Conservation (phyloP, 2,329 filamentous ascomycete species). For the Alternaria hordeiaustralica region DNA sequence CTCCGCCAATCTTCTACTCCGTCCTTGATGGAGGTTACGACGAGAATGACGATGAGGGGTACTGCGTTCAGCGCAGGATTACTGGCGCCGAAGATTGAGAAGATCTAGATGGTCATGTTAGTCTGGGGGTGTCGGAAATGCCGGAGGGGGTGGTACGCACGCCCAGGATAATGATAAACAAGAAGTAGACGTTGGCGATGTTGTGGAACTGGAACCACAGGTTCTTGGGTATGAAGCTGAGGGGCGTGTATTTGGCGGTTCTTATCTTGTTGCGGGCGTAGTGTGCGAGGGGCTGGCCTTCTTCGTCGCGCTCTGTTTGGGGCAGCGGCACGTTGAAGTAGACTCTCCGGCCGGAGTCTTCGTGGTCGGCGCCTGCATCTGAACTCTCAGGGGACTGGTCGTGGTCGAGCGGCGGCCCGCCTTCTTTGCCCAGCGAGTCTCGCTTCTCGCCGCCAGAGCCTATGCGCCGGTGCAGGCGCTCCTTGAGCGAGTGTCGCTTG, state of each 20-base stretch:
- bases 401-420: constrained; percentile 52
- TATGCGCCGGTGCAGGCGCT: constrained; percentile 70
- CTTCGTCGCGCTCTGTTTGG: constrained; percentile 74
- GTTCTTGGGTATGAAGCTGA: constrained; percentile 97
- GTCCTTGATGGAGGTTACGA: constrained; percentile 90
- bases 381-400: constrained; percentile 55
- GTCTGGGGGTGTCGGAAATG: constrained; percentile 15
- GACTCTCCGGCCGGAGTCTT: constrained; percentile 60
- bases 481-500: constrained; percentile 84
- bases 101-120: constrained; percentile 68
- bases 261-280: constrained; percentile 96
- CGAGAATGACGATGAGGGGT: constrained; percentile 89
- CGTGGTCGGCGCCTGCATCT: constrained; percentile 49
- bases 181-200: constrained; percentile 97
- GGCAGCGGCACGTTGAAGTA: constrained; percentile 90
- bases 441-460: constrained; percentile 70
- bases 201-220: constrained; percentile 98
- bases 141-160: constrained; percentile 64
- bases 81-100: constrained; percentile 90
- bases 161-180: constrained; percentile 91
- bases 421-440: constrained; percentile 49
- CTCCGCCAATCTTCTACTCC: constrained; percentile 93
- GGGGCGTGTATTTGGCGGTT: constrained; percentile 94
- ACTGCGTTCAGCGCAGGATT: constrained; percentile 91
- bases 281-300: constrained; percentile 72